Evolutionary conservation across 1,139 yeast species (phyloP), one percentile per base, ranked within the genome.

Genomic region (Geotrichum bryndzae): DNA sequence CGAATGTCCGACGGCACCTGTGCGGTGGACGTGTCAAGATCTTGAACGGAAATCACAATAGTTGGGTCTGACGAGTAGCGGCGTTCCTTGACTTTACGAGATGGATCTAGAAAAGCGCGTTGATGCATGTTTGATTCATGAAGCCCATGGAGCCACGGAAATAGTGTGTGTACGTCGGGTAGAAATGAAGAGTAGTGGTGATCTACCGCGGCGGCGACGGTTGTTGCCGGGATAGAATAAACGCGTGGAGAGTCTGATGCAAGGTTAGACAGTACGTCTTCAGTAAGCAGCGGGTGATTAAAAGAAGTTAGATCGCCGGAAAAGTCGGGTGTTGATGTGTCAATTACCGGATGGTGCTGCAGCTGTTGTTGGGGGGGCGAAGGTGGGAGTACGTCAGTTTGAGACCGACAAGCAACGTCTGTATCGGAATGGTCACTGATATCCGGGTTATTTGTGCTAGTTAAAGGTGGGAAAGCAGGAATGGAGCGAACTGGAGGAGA

Each of bases 111-210:
- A 61, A 73, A 72, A 11, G 72, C 69, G 51, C 71, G 66, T 64
- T 76, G 79, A 58, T 68, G 61, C 27, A 68, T 55, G 62, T 77
- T 76, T n/a, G 61, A 58, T 3, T 72, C 70, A 63, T 73, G 73
- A 51, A 77, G 66, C 0, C 96, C 96, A 72, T 91, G 97, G 53
- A 90, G 79, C 97, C 97, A 91, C 0, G 98, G 98, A 69, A 91
- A 92, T 80, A 91, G 83, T 8, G 70, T 73, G 33, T 78, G 81
- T 15, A 94, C 86, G 1, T 81, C 83, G 0, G 97, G 96, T 48
- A 90, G 75, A 0, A 84, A 82, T 8, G 79, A 73, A 62, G 79
- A 68, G 56, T 73, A 72, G 57, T 71, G 72, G 51, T 65, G 61
- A 61, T 70, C 70, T 11, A 63, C 72, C 69, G 69, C 79, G 5